Evolutionary conservation across 352 stramenopile genomes (phyloP), one percentile per base, ranked within the genome.

Genomic region (Phytophthora boehmeriae): DNA sequence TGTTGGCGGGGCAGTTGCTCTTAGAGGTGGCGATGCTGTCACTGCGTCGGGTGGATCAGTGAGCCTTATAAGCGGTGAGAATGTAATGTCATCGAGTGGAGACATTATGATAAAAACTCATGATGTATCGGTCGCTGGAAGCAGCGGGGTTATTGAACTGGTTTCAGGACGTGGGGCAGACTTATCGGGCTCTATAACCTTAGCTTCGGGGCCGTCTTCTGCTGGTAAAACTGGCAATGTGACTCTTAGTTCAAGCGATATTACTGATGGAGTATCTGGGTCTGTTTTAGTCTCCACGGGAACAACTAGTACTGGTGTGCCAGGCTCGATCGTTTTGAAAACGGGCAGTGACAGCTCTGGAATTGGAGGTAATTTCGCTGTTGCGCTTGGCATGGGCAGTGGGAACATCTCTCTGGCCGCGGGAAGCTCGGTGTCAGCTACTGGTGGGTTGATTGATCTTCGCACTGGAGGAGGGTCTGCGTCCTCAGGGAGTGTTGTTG

Each of bases 51-150:
- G 80, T 44, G 80, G 78, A 16, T 69, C 63, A 11, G 59, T 90
- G 4, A 58, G 49, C 19, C 69, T 88, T 57, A 41, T 78, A 14
- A 86, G 75, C 53, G 80, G 80, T 16, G 34, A 36, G n/a, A 84
- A 77, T 45, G 43, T 62, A 19, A 30, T 71, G 38, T 76, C 76
- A 52, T 86, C 76, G 9, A 89, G 80, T 59, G 80, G 80, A 20
- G 49, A 72, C 8, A 34, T 87, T n/a, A 47, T 32, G 8, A 43
- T 89, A 32, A 49, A 76, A 51, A 71, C 75, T 17, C 51, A 83
- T 47, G 42, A 59, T 39, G 71, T 75, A 0, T 43, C 56, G 0
- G 36, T 59, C 58, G 51, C 53, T 51, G 78, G 78, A 14, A 73
- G 54, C 9, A 88, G 75, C 60, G 76, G 78, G 1, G 25, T 48